These are phyloP conservation scores for Oryza glumipatula DNA, from an alignment of 176 grass and related monocot species.

Conservation along the genomic window DNA sequence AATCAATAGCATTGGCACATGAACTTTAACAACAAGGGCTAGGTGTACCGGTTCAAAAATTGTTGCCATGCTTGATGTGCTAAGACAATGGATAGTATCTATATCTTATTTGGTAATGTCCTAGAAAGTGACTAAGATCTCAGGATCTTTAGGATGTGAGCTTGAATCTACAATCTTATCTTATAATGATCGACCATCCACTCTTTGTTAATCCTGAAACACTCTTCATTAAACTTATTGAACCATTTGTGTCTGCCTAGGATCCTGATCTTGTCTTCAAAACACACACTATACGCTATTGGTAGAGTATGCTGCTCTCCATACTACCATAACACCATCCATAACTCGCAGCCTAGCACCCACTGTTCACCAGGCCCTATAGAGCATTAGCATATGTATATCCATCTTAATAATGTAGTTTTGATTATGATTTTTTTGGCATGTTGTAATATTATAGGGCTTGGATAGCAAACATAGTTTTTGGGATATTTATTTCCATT, in stretches of 20 bases:
- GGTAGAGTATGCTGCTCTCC: neutral
- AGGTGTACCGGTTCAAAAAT: too few species aligned
- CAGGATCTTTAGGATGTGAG: too few species aligned
- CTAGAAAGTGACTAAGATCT: too few species aligned
- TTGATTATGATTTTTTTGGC: neutral
- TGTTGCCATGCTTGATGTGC: too few species aligned
- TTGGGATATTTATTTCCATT: constrained; percentile 8
- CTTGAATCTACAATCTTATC: too few species aligned
- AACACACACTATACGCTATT: neutral
- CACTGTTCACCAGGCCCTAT: neutral
- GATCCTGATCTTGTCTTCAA: constrained; percentile 18
- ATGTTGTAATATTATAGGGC: neutral
- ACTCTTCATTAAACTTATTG: too few species aligned
- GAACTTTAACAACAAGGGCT: too few species aligned
- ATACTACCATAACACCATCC: neutral
- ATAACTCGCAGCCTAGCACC: neutral
- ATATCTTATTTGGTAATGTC: too few species aligned
- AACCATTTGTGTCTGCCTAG: neutral
- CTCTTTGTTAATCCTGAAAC: too few species aligned
- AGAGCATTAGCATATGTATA: neutral
- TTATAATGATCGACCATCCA: too few species aligned
- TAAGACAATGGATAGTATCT: too few species aligned
- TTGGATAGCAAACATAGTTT: neutral
- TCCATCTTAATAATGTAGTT: neutral
- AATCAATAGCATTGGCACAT: too few species aligned